Evolutionary conservation across 805 yeast species (phyloP).

Genomic region (Candida nanaspora): DNA sequence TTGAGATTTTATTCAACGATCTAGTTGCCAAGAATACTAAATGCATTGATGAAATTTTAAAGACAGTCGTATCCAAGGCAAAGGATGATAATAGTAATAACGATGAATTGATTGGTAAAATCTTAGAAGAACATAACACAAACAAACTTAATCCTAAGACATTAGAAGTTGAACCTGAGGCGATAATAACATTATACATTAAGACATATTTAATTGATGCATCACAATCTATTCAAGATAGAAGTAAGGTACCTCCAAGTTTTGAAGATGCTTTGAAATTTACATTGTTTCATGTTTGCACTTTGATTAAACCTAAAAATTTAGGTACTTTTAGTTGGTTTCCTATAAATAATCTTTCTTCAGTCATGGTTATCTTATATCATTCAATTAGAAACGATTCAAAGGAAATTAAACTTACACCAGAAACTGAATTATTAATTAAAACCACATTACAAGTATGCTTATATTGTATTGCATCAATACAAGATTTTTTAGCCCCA

Average conservation of each 20-base stretch:
- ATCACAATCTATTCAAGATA: no score
- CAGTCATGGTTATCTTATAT: neutral
- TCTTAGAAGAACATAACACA: neutral
- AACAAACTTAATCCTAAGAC: neutral
- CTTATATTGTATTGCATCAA: neutral
- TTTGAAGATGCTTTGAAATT: no score
- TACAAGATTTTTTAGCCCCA: neutral
- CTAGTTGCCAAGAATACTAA: constrained; percentile 21
- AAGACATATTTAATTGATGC: no score
- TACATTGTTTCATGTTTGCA: no score
- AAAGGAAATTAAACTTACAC: neutral
- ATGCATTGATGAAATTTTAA: neutral
- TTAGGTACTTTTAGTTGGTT: no score
- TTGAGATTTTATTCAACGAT: constrained; percentile 31
- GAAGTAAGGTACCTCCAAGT: no score
- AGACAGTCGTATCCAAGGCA: neutral
- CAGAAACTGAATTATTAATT: neutral
- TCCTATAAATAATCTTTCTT: neutral
- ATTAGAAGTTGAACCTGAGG: neutral
- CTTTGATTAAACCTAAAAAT: no score
- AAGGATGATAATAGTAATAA: neutral
- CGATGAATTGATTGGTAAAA: neutral
- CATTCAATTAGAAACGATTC: neutral
- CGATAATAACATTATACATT: neutral
- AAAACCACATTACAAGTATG: neutral